Percentiles rank a stretch among this genome's conserved stretches.
Evolutionary conservation across 2,329 filamentous ascomycete genomes (phyloP).

Genomic region (Myriosclerotinia curreyana): DNA sequence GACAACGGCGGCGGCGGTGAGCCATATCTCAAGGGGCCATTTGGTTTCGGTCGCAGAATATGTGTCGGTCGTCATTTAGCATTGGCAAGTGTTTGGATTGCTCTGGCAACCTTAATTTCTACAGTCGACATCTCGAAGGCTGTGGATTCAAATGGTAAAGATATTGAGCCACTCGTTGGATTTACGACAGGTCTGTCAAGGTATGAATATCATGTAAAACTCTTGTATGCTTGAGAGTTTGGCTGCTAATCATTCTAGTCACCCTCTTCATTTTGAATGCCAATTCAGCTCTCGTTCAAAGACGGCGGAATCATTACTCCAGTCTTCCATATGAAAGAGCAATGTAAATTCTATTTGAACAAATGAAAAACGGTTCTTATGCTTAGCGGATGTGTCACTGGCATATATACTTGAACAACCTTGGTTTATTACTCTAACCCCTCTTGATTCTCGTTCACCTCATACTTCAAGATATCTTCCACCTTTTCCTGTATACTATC

Average conservation of each 20-base stretch:
- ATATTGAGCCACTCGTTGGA: slow-evolving; percentile 36
- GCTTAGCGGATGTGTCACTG: background rate
- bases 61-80: slow-evolving; percentile 53
- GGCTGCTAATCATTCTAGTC: background rate
- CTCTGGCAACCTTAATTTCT: slow-evolving; percentile 43
- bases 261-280: slow-evolving; percentile 3
- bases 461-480: slow-evolving; percentile 2
- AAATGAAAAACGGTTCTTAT: background rate
- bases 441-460: background rate
- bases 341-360: background rate
- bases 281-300: background rate
- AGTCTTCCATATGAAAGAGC: background rate
- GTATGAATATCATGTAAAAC: slow-evolving; percentile 25
- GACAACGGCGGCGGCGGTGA: slow-evolving; percentile 44
- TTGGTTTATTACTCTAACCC: background rate
- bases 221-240: background rate
- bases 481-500: background rate
- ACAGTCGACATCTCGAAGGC: slow-evolving; percentile 41
- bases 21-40: slow-evolving; percentile 47
- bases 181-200: slow-evolving; percentile 30
- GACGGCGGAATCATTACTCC: background rate
- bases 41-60: slow-evolving; percentile 51
- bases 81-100: slow-evolving; percentile 45
- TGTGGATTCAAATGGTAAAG: slow-evolving; percentile 40
- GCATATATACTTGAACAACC: background rate